Evolutionary conservation across 345 rosid species (phyloP), one percentile per base, ranked within the genome.

Genomic region (Pelargonium nanum): DNA sequence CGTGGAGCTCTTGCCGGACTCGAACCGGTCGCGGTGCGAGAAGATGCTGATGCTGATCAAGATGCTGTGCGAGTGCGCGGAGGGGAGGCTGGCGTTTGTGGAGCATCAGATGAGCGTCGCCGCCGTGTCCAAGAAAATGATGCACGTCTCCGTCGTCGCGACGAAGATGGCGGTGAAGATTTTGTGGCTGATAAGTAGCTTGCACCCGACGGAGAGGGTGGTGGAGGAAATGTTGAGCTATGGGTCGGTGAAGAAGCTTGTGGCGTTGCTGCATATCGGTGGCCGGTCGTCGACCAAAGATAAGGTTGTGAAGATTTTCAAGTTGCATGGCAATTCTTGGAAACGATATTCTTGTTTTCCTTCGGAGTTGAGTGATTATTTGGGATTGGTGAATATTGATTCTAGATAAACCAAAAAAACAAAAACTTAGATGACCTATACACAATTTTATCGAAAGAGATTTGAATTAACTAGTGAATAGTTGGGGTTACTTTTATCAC

Each of bases 101-200:
- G 80, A 68, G 6, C 80, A 75, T 30, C 60, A 59, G 5, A 58
- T 75, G 68, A 70, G 74, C 40, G 65, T 76, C 12, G 74, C 80
- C 0, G 80, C 74, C 0, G 64, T 76, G 19, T 40, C 80, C 1
- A 69, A 76, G 48, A 76, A 63, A 53, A 24, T 76, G 62, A 26
- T 66, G 23, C 55, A 63, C 20, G 61, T 59, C 3, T 76, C 80
- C 0, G 24, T 7, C 1, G 22, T 48, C 0, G 60, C 75, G 0
- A 75, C 76, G 5, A 71, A 72, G 60, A 62, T 68, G 4, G 73
- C 63, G 15, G 74, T 75, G 60, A 75, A 75, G 65, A 72, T 75
- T 45, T 23, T 75, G 61, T 75, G 80, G 76, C 57, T 68, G 60
- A 52, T 75, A 4, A 23, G 64, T 48, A 62, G 25, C 50, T 68